Percentiles rank a stretch among this genome's conserved stretches.
phyloP scores from a whole-genome alignment of 2,329 filamentous ascomycete genomes.

The Rhinocladiella similis region DNA sequence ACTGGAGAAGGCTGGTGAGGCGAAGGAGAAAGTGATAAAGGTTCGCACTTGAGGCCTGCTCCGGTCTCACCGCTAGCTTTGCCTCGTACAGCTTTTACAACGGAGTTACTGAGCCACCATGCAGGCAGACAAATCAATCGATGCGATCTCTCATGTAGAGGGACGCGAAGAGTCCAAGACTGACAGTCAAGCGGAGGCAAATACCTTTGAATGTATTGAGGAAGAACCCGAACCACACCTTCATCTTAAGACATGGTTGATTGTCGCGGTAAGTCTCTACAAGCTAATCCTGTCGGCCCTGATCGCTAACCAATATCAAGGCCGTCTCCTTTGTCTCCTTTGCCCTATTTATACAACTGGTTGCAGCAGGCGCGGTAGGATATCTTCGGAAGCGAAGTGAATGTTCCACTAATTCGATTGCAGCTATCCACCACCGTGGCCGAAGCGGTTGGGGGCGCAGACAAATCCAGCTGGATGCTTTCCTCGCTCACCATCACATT shows the following conservation, averaged over 20 bases:
- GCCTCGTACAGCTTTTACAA: background rate
- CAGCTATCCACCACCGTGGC: conserved; percentile 5
- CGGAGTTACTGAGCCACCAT: background rate
- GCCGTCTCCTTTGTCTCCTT: conserved; percentile 8
- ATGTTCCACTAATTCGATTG: background rate
- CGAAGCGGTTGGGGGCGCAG: conserved; percentile 3
- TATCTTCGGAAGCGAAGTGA: background rate
- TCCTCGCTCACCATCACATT: conserved; percentile 3
- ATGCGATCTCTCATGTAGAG: background rate
- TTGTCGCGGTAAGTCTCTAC: conserved; percentile 5
- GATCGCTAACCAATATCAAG: background rate
- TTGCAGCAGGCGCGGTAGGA: conserved; percentile 7
- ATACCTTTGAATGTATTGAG: conserved; percentile 3
- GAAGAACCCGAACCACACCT: conserved; percentile 10
- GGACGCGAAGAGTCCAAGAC: background rate
- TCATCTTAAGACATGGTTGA: conserved; percentile 7
- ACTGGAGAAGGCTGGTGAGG: background rate
- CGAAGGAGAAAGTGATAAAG: conserved; percentile 1
- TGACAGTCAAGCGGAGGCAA: background rate
- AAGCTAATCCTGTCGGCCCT: background rate
- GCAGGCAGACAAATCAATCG: background rate
- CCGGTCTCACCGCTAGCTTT: background rate
- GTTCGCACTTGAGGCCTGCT: background rate
- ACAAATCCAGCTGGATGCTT: conserved; percentile 6
- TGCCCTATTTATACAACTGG: conserved; percentile 8